Conservation (phyloP, 345 rosid genomes). For the Erucastrum elatum region DNA sequence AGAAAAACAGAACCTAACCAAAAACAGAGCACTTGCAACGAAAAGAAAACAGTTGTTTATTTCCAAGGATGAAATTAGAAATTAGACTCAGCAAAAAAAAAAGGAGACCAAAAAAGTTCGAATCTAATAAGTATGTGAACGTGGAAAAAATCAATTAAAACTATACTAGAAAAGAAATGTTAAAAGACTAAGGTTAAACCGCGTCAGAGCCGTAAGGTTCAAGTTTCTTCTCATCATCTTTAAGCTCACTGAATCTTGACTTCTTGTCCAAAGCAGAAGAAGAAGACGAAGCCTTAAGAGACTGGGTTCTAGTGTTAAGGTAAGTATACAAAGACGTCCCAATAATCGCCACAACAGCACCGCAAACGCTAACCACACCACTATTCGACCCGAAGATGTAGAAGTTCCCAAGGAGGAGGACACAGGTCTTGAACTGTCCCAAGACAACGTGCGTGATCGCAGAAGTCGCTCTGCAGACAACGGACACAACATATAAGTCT, state of each 20-base stretch:
- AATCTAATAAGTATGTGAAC: not conserved
- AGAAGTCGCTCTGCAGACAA: slow-evolving; percentile 38
- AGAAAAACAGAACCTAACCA: not conserved
- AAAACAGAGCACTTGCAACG: not conserved
- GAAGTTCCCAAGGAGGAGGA: slow-evolving; percentile 41
- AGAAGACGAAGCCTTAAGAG: slow-evolving; percentile 39
- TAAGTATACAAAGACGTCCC: slow-evolving; percentile 45
- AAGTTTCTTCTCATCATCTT: slow-evolving; percentile 26
- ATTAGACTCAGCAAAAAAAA: not conserved
- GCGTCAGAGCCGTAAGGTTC: slow-evolving; percentile 42
- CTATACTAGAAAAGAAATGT: slow-evolving; percentile 23
- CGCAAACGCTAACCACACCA: slow-evolving; percentile 36
- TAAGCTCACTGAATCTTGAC: slow-evolving; percentile 37
- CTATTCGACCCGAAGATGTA: slow-evolving; percentile 42
- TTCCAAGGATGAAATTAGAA: slow-evolving; percentile 4
- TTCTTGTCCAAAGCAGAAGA: slow-evolving; percentile 29
- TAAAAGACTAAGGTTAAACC: slow-evolving; percentile 23
- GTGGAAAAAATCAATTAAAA: slow-evolving; percentile 26
- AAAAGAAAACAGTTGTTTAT: not conserved
- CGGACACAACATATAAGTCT: not conserved
- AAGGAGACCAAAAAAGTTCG: not conserved
- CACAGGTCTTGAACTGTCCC: slow-evolving; percentile 44
- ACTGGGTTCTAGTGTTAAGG: slow-evolving; percentile 41
- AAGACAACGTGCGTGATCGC: slow-evolving; percentile 43
- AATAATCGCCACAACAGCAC: slow-evolving; percentile 42